A percentile compares a stretch with the other conserved stretches of the same genome.
These are phyloP conservation scores for Anastatica hierochuntica DNA, from an alignment of 345 rosid species.

Conservation along the genomic window DNA sequence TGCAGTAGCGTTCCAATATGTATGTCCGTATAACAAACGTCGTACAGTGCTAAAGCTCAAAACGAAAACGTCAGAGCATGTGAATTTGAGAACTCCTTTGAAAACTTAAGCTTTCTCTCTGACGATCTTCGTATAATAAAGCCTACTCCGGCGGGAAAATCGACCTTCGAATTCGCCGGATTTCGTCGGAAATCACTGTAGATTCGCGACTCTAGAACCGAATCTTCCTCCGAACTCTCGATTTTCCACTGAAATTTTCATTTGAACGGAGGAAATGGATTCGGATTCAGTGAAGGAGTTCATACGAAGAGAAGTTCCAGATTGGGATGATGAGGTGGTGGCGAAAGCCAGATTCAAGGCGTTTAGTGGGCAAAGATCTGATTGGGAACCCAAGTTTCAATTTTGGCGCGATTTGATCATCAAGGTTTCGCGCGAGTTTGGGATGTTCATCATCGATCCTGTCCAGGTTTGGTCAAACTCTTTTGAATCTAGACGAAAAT, in stretches of 20 bases:
- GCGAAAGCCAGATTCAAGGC: conserved; percentile 80
- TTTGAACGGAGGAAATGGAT: conserved; percentile 28
- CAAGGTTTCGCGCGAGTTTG: conserved; percentile 44
- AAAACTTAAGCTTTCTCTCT: neutral
- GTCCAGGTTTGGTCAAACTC: conserved; percentile 40
- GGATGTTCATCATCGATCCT: conserved; percentile 39
- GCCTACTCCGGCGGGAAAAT: conserved; percentile 13
- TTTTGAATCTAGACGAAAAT: too few relatives aligned
- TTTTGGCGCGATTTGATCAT: conserved; percentile 77
- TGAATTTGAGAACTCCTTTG: neutral
- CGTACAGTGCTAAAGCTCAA: neutral
- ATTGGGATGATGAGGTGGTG: conserved; percentile 72
- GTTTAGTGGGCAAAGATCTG: conserved; percentile 82
- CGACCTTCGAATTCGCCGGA: conserved; percentile 16
- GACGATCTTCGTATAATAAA: conserved; percentile 14
- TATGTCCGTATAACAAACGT: neutral
- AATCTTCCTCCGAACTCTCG: neutral
- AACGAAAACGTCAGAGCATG: conserved; percentile 4
- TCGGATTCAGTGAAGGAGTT: conserved; percentile 35
- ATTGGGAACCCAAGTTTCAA: conserved; percentile 64
- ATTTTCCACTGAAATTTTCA: neutral
- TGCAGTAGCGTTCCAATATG: too few relatives aligned
- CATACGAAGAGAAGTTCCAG: conserved; percentile 51
- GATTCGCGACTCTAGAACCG: too few relatives aligned
- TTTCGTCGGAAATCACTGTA: neutral